A percentile compares a stretch with the other conserved stretches of the same genome.
phyloP scores from a whole-genome alignment of 257 asterid species.

The Salvia rosmarinus region DNA sequence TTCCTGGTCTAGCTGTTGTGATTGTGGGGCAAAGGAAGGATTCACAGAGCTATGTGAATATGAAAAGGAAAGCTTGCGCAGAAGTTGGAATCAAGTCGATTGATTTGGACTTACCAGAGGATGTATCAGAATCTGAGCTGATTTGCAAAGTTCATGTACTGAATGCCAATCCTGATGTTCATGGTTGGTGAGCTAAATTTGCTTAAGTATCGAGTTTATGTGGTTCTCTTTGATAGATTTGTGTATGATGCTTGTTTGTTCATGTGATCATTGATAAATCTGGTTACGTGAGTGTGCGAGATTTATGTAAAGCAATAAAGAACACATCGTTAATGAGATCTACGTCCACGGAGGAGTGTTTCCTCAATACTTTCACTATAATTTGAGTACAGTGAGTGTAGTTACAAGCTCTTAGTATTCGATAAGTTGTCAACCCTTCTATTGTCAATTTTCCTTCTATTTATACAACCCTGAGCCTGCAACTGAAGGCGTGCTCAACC shows the following conservation, averaged over 20 bases:
- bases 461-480: too few species aligned
- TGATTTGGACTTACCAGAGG: constrained; percentile 84
- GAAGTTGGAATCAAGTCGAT: constrained; percentile 86
- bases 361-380: too few species aligned
- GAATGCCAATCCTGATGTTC: constrained; percentile 86
- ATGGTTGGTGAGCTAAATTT: constrained; percentile 59
- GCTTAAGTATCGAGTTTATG: constrained; percentile 1
- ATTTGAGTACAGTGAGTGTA: too few species aligned
- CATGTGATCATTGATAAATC: too few species aligned
- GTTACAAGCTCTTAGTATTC: too few species aligned
- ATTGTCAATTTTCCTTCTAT: too few species aligned
- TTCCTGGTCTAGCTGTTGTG: constrained; percentile 93
- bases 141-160: constrained; percentile 78
- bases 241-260: not conserved
- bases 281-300: too few species aligned
- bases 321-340: too few species aligned
- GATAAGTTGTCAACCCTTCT: too few species aligned
- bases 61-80: constrained; percentile 96
- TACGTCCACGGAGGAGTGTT: too few species aligned
- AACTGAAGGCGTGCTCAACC: too few species aligned
- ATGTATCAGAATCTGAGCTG: constrained; percentile 72
- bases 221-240: not conserved
- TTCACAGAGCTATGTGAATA: constrained; percentile 88
- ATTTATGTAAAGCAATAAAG: too few species aligned
- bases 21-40: constrained; percentile 91